Base-by-base conservation (phyloP, 2,329 filamentous ascomycete species). In the Neonectria ditissima region DNA sequence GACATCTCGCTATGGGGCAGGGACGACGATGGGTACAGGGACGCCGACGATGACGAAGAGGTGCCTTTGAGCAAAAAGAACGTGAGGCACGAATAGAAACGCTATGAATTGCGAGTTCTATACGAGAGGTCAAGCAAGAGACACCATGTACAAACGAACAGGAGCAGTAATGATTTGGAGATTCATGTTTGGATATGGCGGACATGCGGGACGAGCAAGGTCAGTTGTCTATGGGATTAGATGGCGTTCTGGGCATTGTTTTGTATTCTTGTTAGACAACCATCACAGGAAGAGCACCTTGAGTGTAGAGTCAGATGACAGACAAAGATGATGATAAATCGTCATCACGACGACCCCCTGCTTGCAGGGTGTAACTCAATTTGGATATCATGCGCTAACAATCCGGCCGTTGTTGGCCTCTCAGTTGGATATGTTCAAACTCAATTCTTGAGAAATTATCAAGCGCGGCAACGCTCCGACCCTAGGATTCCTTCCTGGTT, bases 1-100 rank as follows among this genome's bases (percentile, higher is more conserved):
- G 86, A 88, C 66, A 84, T 88, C 57, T 87, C 85, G 30, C 76
- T 88, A 20, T 89, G 86, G 86, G 85, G 84, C 22, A 77, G 68
- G 47, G 72, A 80, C 22, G 79, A 77, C 24, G 77, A 76, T 22
- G 78, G 76, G 34, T 77, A 76, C 43, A 72, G 73, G 8, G 76
- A 78, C 65, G 72, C 69, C 5, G 72, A 75, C 22, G 76, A 78
- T 44, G 75, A 79, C 14, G 77, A 80, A 10, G 48, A 58, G n/a
- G 22, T 8, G 14, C 44, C 47, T 2, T 56, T 60, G 34, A 65
- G 54, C 30, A 67, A 65, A 41, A 51, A 60, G 56, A 65, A 66
- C 20, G 55, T 57, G 43, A 34, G 37, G 14, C 37, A 55, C 7
- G 56, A 65, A 14, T 66, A 66, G 47, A 55, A 32, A 24, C 9